A percentile compares a stretch with the other conserved stretches of the same genome.
Evolutionary conservation across 108 stramenopile species (phyloP).

Genomic region (Mayamaea pseudoterrestris): DNA sequence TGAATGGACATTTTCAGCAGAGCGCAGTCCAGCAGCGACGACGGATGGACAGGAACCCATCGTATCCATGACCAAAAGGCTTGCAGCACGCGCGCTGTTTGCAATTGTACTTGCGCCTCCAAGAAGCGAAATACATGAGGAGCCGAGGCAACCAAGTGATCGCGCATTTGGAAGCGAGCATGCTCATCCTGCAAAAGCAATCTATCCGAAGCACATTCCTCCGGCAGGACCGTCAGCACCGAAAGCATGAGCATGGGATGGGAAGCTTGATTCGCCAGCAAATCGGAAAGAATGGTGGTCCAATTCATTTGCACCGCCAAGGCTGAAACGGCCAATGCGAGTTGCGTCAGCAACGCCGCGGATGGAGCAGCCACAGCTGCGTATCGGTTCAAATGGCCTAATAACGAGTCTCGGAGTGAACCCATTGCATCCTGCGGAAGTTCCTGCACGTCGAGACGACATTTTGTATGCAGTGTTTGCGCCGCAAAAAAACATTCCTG

Average conservation of each 20-base stretch:
- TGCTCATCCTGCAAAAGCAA: constrained; percentile 46
- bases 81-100: constrained; percentile 21
- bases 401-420: constrained; percentile 52
- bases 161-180: constrained; percentile 35
- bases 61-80: constrained; percentile 62
- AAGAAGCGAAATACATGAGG: constrained; percentile 30
- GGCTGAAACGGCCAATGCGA: constrained; percentile 64
- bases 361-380: constrained; percentile 13
- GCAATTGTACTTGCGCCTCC: constrained; percentile 6
- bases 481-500: constrained; percentile 80
- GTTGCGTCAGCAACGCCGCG: constrained; percentile 42
- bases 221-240: constrained; percentile 52
- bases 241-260: constrained; percentile 39
- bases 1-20: constrained; percentile 18
- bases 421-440: constrained; percentile 35
- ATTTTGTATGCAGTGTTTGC: constrained; percentile 76
- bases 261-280: constrained; percentile 21
- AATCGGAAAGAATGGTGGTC: constrained; percentile 39
- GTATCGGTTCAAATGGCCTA: constrained; percentile 35
- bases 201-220: constrained; percentile 67
- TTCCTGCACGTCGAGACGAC: constrained; percentile 43
- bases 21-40: constrained; percentile 23
- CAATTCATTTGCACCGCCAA: constrained; percentile 75
- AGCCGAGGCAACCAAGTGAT: constrained; percentile 34
- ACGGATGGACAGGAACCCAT: constrained; percentile 49